Percentiles rank a stretch among this genome's conserved stretches.
These are phyloP conservation scores for Gaeumannomyces sp. DNA, from an alignment of 2,329 filamentous ascomycete species.

Conservation along the genomic window DNA sequence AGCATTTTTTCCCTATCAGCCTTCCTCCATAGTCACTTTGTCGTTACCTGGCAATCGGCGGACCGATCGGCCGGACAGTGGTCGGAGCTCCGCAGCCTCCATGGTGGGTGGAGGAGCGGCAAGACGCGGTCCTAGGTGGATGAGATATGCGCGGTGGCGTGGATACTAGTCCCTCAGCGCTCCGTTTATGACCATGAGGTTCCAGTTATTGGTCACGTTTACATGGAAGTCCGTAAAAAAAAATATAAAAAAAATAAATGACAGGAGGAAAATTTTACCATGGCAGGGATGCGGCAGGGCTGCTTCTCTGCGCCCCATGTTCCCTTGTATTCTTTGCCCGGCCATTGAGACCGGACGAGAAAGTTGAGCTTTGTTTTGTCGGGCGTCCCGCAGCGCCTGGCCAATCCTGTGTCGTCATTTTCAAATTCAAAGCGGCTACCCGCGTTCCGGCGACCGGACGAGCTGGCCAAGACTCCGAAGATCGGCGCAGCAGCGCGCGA, in stretches of 20 bases:
- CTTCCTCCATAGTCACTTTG: neutral
- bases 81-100: neutral
- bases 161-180: neutral
- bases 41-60: neutral
- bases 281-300: neutral
- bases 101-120: neutral
- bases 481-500: constrained; percentile 20
- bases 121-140: neutral
- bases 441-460: constrained; percentile 31
- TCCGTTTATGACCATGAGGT: neutral
- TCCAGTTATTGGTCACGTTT: neutral
- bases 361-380: neutral
- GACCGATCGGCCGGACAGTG: too few relatives aligned
- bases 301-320: too few relatives aligned
- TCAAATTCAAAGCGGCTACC: constrained; percentile 26
- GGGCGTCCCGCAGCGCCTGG: neutral
- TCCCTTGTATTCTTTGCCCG: too few relatives aligned
- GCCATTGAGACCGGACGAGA: neutral
- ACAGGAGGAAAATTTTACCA: neutral
- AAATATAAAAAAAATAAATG: neutral
- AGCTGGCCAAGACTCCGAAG: constrained; percentile 22
- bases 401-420: constrained; percentile 25
- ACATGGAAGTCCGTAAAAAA: neutral
- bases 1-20: too few relatives aligned
- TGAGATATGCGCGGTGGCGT: neutral